Evolutionary conservation across 495 filamentous ascomycete species (phyloP).

Genomic region (Penicillium egyptiacum): DNA sequence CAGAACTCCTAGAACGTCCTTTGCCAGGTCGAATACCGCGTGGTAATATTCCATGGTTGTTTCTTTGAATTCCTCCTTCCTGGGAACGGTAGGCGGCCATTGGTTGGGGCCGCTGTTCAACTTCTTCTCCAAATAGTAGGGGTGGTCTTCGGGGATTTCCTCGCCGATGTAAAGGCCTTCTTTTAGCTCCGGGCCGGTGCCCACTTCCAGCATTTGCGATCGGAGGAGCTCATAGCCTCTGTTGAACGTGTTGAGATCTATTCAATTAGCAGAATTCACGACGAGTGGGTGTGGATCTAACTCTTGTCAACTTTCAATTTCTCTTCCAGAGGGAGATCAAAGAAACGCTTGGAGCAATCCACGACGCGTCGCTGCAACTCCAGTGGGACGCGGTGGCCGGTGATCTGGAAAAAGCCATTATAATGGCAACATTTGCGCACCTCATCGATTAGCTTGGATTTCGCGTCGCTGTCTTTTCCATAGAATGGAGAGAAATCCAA

Average conservation of each 20-base stretch:
- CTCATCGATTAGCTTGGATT: conserved; percentile 31
- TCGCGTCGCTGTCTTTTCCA: conserved; percentile 28
- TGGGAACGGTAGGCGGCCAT: conserved; percentile 46
- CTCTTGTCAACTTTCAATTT: conserved; percentile 50
- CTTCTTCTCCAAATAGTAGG: conserved; percentile 36
- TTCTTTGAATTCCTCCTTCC: conserved; percentile 41
- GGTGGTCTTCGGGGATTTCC: conserved; percentile 44
- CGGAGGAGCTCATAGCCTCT: conserved; percentile 53
- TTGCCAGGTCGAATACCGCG: conserved; percentile 35
- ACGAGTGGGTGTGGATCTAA: background rate
- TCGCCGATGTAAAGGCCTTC: conserved; percentile 52
- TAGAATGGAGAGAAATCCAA: conserved; percentile 42
- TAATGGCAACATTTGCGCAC: conserved; percentile 37
- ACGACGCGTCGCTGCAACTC: conserved; percentile 35
- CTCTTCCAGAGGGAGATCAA: conserved; percentile 51
- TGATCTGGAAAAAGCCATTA: conserved; percentile 54
- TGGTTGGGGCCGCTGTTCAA: conserved; percentile 50
- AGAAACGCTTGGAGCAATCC: conserved; percentile 47
- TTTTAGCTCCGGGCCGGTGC: conserved; percentile 49
- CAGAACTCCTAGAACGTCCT: conserved; percentile 31
- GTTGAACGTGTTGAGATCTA: conserved; percentile 40
- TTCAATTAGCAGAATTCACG: conserved; percentile 1
- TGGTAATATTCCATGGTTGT: conserved; percentile 52
- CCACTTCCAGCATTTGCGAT: conserved; percentile 50
- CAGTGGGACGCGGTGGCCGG: conserved; percentile 44